Evolutionary conservation across 306 rosid species (phyloP).

Genomic region (Dalbergia oliveri): DNA sequence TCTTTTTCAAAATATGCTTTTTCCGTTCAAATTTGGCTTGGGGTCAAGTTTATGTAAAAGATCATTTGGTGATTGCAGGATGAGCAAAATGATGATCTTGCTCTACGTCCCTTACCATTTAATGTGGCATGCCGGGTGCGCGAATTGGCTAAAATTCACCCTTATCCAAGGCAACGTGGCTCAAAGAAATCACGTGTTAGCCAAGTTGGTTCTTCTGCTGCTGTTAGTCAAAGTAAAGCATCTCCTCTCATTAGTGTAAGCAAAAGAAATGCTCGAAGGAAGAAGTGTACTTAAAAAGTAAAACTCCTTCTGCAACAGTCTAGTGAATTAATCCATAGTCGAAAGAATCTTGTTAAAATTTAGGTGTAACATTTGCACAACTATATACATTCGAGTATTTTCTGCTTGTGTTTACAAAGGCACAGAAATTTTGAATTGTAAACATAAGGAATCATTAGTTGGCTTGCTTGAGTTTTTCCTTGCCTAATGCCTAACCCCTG

Average conservation of each 20-base stretch:
- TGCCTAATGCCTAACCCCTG: conserved; percentile 18
- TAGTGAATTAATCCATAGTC: conserved; percentile 47
- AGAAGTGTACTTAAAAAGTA: conserved; percentile 53
- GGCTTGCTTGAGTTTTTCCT: conserved; percentile 19
- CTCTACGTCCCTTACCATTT: conserved; percentile 68
- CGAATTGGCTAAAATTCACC: conserved; percentile 85
- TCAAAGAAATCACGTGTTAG: conserved; percentile 50
- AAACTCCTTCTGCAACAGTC: conserved; percentile 44
- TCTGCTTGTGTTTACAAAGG: conserved; percentile 49
- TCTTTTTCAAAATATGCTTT: conserved; percentile 8
- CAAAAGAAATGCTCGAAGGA: conserved; percentile 62
- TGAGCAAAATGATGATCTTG: conserved; percentile 63
- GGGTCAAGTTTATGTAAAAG: conserved; percentile 5
- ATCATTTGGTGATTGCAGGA: conserved; percentile 58
- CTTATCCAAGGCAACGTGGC: conserved; percentile 84
- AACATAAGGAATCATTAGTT: conserved; percentile 40
- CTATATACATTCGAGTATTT: conserved; percentile 36
- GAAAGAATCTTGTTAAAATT: conserved; percentile 54
- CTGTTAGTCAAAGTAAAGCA: conserved; percentile 49
- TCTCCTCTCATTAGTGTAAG: conserved; percentile 51
- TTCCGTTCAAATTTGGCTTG: not conserved
- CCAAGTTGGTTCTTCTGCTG: conserved; percentile 49
- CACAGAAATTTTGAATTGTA: conserved; percentile 50
- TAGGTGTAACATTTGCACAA: conserved; percentile 55
- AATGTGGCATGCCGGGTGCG: conserved; percentile 72